phyloP scores from a whole-genome alignment of 305 asterid species.

The Salvia sclarea region DNA sequence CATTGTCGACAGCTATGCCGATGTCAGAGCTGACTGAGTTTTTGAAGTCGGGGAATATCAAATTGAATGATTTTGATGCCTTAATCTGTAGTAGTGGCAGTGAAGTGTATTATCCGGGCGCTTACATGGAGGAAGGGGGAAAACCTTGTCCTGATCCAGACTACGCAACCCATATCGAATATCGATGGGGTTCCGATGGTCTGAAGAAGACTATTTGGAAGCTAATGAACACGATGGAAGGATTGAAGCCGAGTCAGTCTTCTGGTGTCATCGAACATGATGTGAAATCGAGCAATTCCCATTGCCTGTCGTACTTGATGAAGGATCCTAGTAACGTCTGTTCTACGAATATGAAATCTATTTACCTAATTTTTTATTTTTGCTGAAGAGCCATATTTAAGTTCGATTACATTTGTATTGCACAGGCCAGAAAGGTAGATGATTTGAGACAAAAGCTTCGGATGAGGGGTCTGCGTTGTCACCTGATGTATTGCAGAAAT shows the following conservation, averaged over 20 bases:
- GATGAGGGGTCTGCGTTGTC: constrained; percentile 93
- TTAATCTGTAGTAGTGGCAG: constrained; percentile 90
- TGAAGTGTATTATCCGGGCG: constrained; percentile 78
- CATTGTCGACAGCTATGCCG: constrained; percentile 78
- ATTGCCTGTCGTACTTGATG: constrained; percentile 69
- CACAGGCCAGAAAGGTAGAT: constrained; percentile 77
- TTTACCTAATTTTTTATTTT: no score
- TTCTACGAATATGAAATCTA: not conserved
- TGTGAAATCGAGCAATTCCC: constrained; percentile 60
- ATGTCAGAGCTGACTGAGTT: constrained; percentile 55
- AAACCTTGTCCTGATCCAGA: constrained; percentile 64
- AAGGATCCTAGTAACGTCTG: constrained; percentile 65
- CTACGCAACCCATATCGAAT: constrained; percentile 72
- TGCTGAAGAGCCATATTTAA: not conserved
- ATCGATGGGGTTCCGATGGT: constrained; percentile 89
- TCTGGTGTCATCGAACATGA: constrained; percentile 53
- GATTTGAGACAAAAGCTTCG: constrained; percentile 84
- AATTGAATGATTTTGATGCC: constrained; percentile 69
- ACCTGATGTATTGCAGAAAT: constrained; percentile 81
- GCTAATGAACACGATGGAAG: constrained; percentile 57
- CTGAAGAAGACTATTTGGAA: constrained; percentile 80
- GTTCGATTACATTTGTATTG: constrained; percentile 18
- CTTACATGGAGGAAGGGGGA: constrained; percentile 52
- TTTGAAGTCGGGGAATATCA: constrained; percentile 53
- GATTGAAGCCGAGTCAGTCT: constrained; percentile 35